Evolutionary conservation across 2,329 filamentous ascomycete genomes (phyloP).

Genomic region (Ascocoryne sarcoides): DNA sequence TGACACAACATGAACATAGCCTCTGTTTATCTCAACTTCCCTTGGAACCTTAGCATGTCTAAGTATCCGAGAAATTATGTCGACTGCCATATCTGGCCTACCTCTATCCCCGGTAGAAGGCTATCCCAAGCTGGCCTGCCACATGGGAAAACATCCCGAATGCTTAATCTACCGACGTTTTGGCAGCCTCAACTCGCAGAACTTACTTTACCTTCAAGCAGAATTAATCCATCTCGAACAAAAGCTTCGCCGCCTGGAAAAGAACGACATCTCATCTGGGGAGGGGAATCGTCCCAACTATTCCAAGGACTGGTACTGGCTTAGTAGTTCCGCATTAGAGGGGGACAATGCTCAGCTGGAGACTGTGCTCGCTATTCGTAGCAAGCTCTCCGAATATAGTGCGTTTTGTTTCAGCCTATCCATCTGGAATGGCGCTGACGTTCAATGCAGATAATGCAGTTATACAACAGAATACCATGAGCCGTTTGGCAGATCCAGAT

Average conservation of each 20-base stretch:
- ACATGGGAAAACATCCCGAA: conserved; percentile 26
- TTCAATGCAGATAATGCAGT: no score
- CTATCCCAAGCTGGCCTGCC: conserved; percentile 20
- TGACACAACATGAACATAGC: no score
- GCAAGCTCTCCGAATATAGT: conserved; percentile 22
- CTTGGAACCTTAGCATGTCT: no score
- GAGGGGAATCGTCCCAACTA: conserved; percentile 6
- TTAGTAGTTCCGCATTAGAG: conserved; percentile 7
- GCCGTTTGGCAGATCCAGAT: no score
- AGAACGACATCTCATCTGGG: conserved; percentile 6
- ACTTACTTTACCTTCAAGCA: conserved; percentile 25
- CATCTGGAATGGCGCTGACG: no score
- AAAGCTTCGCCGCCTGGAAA: conserved; percentile 10
- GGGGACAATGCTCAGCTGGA: conserved; percentile 19
- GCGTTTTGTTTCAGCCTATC: no score
- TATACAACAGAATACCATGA: no score
- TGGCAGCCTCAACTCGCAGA: conserved; percentile 20
- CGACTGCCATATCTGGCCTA: no score
- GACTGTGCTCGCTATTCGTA: conserved; percentile 11
- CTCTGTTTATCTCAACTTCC: no score
- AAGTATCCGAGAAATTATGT: no score
- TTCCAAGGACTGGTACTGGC: conserved; percentile 17
- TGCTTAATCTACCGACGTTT: conserved; percentile 27
- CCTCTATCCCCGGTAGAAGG: no score
- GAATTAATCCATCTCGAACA: conserved; percentile 24